Evolutionary conservation across 305 asterid genomes (phyloP), one percentile per base, ranked within the genome.

Genomic region (Ilex paraguariensis): DNA sequence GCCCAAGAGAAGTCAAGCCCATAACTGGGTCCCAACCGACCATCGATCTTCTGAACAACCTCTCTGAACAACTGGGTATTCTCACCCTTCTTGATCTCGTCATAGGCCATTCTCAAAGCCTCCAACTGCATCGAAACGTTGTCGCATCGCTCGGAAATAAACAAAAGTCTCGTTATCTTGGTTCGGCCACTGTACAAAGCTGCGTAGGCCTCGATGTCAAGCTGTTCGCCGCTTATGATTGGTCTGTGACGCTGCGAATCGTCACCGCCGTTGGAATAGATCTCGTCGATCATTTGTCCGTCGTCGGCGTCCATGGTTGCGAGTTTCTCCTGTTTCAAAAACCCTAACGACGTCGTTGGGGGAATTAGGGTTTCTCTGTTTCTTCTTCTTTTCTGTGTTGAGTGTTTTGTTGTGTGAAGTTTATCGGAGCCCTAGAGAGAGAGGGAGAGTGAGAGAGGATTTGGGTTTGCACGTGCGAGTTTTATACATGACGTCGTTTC

Each of bases 41-140:
- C 95, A 59, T 76, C 86, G 57, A 93, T 84, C 84, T 82, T 93
- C 64, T 71, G 79, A 15, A 84, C 85, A 63, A 88, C 95, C 72
- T 93, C 95, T 52, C 92, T 75, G 68, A 81, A 86, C 53, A 93
- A 59, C 81, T 81, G 89, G 59, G 97, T 83, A 73, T 93, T 86
- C 72, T 90, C 96, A 31, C 99, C 97, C 77, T 87, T 90, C 81
- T 90, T 93, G 62, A 87, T 77, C 87, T 87, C 99, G 59, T 93
- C 99, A 68, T 86, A 93, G 13, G 99, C 96, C 91, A 93, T 87
- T 63, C 97, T 70, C 75, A 93, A 64, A 33, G 96, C 96, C 62
- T 93, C 99, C 60, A 84, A 61, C 71, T 82, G 84, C 99, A 86
- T 90, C 70, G 91, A 55, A 48, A 68, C 61, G 62, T 73, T 81